Percentiles rank a stretch among this genome's conserved stretches.
phyloP scores from a whole-genome alignment of 257 asterid genomes.

The Solanum commersonii region DNA sequence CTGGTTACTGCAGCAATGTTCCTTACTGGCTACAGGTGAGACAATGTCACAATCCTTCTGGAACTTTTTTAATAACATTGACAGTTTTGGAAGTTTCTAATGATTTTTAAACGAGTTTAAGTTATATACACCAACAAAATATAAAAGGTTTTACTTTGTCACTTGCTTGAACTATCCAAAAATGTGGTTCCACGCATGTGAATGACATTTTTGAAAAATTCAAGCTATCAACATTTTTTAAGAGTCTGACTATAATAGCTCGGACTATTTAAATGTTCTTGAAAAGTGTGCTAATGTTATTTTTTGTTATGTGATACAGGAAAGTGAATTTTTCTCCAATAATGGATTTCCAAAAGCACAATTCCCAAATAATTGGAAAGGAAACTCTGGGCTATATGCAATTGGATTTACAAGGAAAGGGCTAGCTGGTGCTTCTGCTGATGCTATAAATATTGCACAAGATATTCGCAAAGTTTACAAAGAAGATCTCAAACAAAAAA shows the following conservation, averaged over 20 bases:
- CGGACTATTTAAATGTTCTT: neutral
- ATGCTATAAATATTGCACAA: slow-evolving; percentile 57
- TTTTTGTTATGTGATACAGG: slow-evolving; percentile 24
- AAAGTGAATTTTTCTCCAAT: slow-evolving; percentile 56
- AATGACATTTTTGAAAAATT: too few relatives aligned
- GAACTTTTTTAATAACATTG: neutral
- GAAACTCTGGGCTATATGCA: slow-evolving; percentile 66
- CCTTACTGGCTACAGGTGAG: slow-evolving; percentile 91
- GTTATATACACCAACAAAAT: neutral
- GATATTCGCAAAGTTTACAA: slow-evolving; percentile 69
- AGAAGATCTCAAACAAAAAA: slow-evolving; percentile 56
- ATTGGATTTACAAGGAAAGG: slow-evolving; percentile 91
- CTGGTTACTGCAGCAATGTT: slow-evolving; percentile 88
- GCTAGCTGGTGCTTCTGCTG: slow-evolving; percentile 80
- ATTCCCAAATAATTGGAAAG: slow-evolving; percentile 78
- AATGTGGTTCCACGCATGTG: neutral
- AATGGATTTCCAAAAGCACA: slow-evolving; percentile 62
- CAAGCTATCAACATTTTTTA: neutral
- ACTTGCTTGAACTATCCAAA: neutral
- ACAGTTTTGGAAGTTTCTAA: neutral
- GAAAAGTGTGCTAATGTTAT: slow-evolving; percentile 12
- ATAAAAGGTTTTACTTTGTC: neutral
- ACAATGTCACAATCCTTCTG: neutral
- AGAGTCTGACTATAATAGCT: neutral
- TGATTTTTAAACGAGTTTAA: neutral